Evolutionary conservation across 2,329 filamentous ascomycete species (phyloP).

Genomic region (Fusarium sp.): DNA sequence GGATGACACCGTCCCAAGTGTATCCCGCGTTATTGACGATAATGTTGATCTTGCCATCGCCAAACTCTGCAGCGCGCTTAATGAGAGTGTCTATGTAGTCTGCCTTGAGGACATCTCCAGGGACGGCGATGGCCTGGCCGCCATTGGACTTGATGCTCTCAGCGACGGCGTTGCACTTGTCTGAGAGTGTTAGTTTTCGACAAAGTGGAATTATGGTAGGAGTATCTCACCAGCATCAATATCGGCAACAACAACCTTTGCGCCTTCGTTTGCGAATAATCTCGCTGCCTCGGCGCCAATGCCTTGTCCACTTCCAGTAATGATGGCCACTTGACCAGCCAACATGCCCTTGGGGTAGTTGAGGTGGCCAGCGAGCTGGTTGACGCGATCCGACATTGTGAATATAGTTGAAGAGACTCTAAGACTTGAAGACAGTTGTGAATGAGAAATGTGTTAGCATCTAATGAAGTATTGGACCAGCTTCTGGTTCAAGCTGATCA

Average conservation of each 20-base stretch:
- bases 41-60: slow-evolving; percentile 88
- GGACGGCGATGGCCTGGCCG: slow-evolving; percentile 77
- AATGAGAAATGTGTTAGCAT: background rate
- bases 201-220: rapidly evolving
- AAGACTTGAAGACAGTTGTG: background rate
- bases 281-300: slow-evolving; percentile 88
- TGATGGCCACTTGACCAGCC: slow-evolving; percentile 84
- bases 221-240: slow-evolving; percentile 74
- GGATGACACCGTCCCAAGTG: slow-evolving; percentile 93
- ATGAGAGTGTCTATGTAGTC: slow-evolving; percentile 80
- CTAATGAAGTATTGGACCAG: too few relatives aligned
- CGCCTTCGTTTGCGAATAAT: slow-evolving; percentile 88
- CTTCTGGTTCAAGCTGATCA: background rate
- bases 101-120: slow-evolving; percentile 81
- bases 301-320: slow-evolving; percentile 87
- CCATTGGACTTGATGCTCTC: slow-evolving; percentile 75
- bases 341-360: slow-evolving; percentile 86
- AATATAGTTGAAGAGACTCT: background rate
- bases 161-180: slow-evolving; percentile 76
- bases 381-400: slow-evolving; percentile 68
- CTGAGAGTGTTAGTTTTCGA: slow-evolving; percentile 51
- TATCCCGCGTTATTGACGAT: slow-evolving; percentile 94
- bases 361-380: slow-evolving; percentile 81
- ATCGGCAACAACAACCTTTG: slow-evolving; percentile 85
- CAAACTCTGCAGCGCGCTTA: slow-evolving; percentile 81